A percentile compares a stretch with the other conserved stretches of the same genome.
These are phyloP conservation scores for Adansonia digitata DNA, from an alignment of 345 rosid species.

Conservation along the genomic window DNA sequence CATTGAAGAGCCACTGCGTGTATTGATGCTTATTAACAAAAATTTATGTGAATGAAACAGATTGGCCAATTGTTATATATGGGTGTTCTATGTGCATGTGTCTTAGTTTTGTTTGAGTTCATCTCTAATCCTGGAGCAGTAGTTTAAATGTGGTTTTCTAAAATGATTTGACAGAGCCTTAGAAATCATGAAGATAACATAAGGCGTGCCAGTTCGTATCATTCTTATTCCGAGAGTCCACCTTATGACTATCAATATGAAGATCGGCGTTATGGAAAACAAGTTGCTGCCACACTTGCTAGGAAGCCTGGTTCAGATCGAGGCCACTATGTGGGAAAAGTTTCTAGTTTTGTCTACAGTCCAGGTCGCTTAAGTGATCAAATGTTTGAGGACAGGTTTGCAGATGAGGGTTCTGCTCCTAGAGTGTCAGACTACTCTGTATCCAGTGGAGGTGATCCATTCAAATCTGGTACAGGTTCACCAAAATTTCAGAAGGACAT, in stretches of 20 bases:
- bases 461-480: constrained; percentile 58
- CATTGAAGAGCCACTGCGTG: neutral
- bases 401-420: constrained; percentile 78
- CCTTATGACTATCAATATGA: constrained; percentile 97
- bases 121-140: constrained; percentile 14
- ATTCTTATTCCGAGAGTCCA: constrained; percentile 97
- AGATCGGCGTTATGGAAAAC: constrained; percentile 79
- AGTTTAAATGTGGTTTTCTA: constrained; percentile 18
- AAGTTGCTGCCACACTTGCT: constrained; percentile 46
- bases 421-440: constrained; percentile 78
- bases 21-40: neutral
- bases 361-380: constrained; percentile 66
- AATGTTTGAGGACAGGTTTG: constrained; percentile 67
- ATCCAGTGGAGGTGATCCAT: constrained; percentile 75
- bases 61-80: neutral
- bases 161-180: constrained; percentile 48
- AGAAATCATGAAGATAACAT: constrained; percentile 55
- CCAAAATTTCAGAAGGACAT: constrained; percentile 62
- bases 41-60: neutral
- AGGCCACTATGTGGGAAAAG: constrained; percentile 52
- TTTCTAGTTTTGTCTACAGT: constrained; percentile 71
- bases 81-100: neutral
- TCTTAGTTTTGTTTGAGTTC: constrained; percentile 9
- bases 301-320: constrained; percentile 94
- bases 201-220: constrained; percentile 93